Evolutionary conservation across 352 stramenopile genomes (phyloP).

Genomic region (Globisporangium camurandrum): DNA sequence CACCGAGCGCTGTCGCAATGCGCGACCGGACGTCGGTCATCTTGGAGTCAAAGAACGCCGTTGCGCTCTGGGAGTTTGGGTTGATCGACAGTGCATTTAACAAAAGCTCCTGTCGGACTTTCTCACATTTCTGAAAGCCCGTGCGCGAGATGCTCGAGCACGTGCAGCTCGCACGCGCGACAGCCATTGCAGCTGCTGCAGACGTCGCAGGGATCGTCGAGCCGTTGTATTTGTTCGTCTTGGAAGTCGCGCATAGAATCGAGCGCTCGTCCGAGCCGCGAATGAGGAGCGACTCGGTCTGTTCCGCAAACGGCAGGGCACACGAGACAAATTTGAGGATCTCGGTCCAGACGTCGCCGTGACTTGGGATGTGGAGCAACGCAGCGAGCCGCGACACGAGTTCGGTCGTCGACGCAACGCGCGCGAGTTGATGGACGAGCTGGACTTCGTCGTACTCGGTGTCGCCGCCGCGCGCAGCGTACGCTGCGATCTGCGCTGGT

Average conservation of each 20-base stretch:
- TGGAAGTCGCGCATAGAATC: constrained; percentile 50
- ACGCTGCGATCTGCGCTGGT: constrained; percentile 41
- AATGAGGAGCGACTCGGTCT: constrained; percentile 77
- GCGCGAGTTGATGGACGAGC: constrained; percentile 50
- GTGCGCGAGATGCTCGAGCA: constrained; percentile 70
- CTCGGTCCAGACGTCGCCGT: constrained; percentile 71
- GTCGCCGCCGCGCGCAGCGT: constrained; percentile 38
- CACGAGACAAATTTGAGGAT: constrained; percentile 68
- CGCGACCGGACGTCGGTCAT: constrained; percentile 48
- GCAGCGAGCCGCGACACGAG: constrained; percentile 53
- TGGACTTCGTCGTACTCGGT: constrained; percentile 63
- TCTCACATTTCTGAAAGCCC: constrained; percentile 59
- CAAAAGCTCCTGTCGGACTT: constrained; percentile 63
- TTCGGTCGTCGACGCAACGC: constrained; percentile 49
- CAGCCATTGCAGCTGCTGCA: constrained; percentile 22
- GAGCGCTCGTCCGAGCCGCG: constrained; percentile 84
- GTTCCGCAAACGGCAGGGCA: constrained; percentile 73
- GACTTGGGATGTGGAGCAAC: constrained; percentile 61
- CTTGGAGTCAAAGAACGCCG: constrained; percentile 58
- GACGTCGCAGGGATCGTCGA: constrained; percentile 42
- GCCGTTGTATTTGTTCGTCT: constrained; percentile 88
- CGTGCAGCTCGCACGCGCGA: constrained; percentile 78
- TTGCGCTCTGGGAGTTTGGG: constrained; percentile 61
- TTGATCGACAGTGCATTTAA: constrained; percentile 80
- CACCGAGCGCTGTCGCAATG: constrained; percentile 45